Evolutionary conservation across 768 basidiomycete genomes (phyloP).

Genomic region (Termitomyces bulborhizus): DNA sequence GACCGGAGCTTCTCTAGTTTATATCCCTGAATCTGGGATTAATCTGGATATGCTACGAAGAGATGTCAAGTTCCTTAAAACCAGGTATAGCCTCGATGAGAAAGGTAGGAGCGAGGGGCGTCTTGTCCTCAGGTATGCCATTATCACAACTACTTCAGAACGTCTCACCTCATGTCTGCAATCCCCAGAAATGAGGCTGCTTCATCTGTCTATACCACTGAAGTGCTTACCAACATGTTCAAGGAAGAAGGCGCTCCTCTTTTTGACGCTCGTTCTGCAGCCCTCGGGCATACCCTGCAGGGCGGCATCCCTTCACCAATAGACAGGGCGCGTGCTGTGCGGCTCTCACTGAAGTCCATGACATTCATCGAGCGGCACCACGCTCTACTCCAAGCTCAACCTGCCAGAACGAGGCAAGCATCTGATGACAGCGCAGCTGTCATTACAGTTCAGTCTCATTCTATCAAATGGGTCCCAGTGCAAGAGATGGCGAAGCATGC

Average conservation of each 20-base stretch:
- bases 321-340: constrained; percentile 87
- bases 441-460: constrained; percentile 85
- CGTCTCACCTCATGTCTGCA: neutral
- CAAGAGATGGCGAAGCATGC: constrained; percentile 79
- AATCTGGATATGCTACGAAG: constrained; percentile 71
- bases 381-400: constrained; percentile 42
- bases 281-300: constrained; percentile 94
- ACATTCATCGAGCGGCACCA: constrained; percentile 87
- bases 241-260: constrained; percentile 89
- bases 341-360: constrained; percentile 91
- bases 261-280: constrained; percentile 94
- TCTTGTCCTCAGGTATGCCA: constrained; percentile 77
- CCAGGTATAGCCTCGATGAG: constrained; percentile 77
- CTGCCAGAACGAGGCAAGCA: constrained; percentile 48
- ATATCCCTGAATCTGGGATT: constrained; percentile 91
- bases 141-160: constrained; percentile 17
- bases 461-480: constrained; percentile 78
- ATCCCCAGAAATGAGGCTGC: constrained; percentile 71
- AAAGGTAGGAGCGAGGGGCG: constrained; percentile 92
- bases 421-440: constrained; percentile 70
- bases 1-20: constrained; percentile 90
- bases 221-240: constrained; percentile 89
- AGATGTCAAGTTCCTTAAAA: constrained; percentile 86
- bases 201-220: constrained; percentile 86
- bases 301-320: constrained; percentile 94